These are phyloP conservation scores for Dionaea muscipula DNA, from an alignment of 179 eudicot genomes.

Conservation along the genomic window DNA sequence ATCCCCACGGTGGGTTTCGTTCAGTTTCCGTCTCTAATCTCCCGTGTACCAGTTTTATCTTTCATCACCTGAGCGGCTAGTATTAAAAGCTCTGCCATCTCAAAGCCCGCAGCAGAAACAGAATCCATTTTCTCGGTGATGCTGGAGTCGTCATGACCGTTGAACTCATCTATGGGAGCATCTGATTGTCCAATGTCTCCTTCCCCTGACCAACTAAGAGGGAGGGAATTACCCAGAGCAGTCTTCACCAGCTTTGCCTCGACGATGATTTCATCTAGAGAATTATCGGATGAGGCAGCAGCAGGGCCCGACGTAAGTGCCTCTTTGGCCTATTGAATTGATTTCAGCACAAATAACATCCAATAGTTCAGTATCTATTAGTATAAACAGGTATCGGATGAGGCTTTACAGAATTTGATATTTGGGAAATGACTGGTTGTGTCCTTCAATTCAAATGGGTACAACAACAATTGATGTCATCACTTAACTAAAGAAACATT, in stretches of 20 bases:
- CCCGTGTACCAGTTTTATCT: conserved; percentile 17
- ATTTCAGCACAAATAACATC: neutral
- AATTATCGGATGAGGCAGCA: conserved; percentile 13
- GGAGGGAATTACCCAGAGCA: conserved; percentile 77
- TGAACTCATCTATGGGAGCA: conserved; percentile 11
- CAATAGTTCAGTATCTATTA: too few relatives aligned
- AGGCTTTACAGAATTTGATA: too few relatives aligned
- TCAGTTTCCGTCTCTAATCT: conserved; percentile 8
- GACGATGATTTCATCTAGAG: conserved; percentile 34
- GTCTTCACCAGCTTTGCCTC: conserved; percentile 64
- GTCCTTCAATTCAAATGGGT: too few relatives aligned
- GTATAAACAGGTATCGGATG: too few relatives aligned
- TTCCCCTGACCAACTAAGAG: conserved; percentile 80
- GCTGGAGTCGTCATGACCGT: conserved; percentile 1
- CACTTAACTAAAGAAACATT: too few relatives aligned
- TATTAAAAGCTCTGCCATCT: conserved; percentile 74
- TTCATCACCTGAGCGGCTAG: conserved; percentile 55
- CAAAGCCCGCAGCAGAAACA: conserved; percentile 79
- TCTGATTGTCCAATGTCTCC: conserved; percentile 22
- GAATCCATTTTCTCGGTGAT: conserved; percentile 29
- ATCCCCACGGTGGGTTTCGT: neutral
- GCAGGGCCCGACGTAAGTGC: conserved; percentile 19
- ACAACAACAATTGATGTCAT: too few relatives aligned
- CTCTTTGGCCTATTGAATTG: conserved; percentile 33
- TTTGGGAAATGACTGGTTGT: too few relatives aligned